Evolutionary conservation across 139 green algal species (phyloP), one percentile per base, ranked within the genome.

Genomic region (Deuterostichococcus epilithicus): DNA sequence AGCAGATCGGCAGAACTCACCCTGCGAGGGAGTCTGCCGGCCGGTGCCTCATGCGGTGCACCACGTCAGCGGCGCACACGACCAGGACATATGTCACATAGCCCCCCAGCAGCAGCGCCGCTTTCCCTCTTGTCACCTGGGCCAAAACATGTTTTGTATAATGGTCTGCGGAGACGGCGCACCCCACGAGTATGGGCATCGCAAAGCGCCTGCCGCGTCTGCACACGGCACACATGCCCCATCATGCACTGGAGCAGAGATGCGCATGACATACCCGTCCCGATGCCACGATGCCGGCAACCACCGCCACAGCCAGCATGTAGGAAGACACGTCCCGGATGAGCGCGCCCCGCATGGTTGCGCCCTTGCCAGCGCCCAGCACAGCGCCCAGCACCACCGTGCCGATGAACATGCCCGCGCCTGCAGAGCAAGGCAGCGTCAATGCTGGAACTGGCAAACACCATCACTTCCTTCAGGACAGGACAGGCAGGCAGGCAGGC

Each of bases 401-500:
- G 45, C 90, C 86, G 5, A 96, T 90, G 86, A 96, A 96, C 88
- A 96, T 91, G 77, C 87, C 88, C 22, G 87, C 91, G 13, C 92
- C 92, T 82, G 86, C 80, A 69, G 28, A 23, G 63, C 30, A 37
- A 26, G 5, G 25, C 10, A 34, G 20, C 59, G 59, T 20, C 59
- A 67, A 60, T 18, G 15, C 13, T 60, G 45, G 15, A 13, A 60
- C 45, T 18, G 13, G 45, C 45, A 60, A 18, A 18, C 45, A 26
- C 13, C 45, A 18, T 60, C 18, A 13, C 13, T 18, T 60, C 13
- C 13, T 26, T 13, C 45, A 60, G 45, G 45, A 18, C 15, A 60
- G 45, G 45, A 60, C n/a, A n/a, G n/a, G n/a, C n/a, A n/a, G n/a
- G n/a, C n/a, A n/a, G n/a, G n/a, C n/a, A n/a, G n/a, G n/a, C n/a